These are phyloP conservation scores for Rugonectria rugulosa DNA, from an alignment of 2,329 filamentous ascomycete species.

Conservation along the genomic window DNA sequence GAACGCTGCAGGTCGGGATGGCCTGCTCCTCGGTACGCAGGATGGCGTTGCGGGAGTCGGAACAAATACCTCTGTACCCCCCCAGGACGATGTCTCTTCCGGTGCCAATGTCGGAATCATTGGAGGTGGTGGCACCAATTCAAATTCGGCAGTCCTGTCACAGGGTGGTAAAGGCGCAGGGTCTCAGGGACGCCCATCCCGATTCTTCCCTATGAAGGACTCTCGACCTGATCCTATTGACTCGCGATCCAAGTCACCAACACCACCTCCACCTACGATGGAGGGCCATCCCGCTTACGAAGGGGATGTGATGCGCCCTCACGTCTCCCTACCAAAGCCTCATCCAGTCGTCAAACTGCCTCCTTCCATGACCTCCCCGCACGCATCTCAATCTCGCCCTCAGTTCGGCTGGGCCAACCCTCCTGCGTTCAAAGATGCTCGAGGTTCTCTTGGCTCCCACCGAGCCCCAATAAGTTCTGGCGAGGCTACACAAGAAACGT, in stretches of 20 bases:
- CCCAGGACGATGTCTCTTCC: conserved; percentile 33
- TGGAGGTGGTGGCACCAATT: conserved; percentile 31
- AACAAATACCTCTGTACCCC: conserved; percentile 7
- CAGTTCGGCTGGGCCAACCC: conserved; percentile 48
- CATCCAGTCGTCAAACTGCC: conserved; percentile 84
- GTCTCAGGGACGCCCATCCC: conserved; percentile 60
- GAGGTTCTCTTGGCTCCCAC: conserved; percentile 33
- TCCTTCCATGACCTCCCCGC: conserved; percentile 52
- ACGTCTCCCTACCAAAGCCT: conserved; percentile 73
- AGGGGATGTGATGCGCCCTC: conserved; percentile 69
- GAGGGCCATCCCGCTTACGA: conserved; percentile 76
- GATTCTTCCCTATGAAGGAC: conserved; percentile 69
- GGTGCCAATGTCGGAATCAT: conserved; percentile 40
- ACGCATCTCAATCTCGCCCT: conserved; percentile 35
- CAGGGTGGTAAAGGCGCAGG: conserved; percentile 43
- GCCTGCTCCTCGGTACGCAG: not conserved
- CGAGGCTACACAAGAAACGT: conserved; percentile 57
- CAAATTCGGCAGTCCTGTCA: conserved; percentile 35
- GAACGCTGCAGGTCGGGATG: not conserved
- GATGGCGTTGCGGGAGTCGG: conserved; percentile 1
- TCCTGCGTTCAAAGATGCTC: conserved; percentile 42
- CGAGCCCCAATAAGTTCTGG: conserved; percentile 35
- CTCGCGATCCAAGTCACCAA: conserved; percentile 63
- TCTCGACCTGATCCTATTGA: conserved; percentile 48
- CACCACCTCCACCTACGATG: conserved; percentile 75